Evolutionary conservation across 129 eudicot species (phyloP), one percentile per base, ranked within the genome.

Genomic region (Kitagawia praeruptora): DNA sequence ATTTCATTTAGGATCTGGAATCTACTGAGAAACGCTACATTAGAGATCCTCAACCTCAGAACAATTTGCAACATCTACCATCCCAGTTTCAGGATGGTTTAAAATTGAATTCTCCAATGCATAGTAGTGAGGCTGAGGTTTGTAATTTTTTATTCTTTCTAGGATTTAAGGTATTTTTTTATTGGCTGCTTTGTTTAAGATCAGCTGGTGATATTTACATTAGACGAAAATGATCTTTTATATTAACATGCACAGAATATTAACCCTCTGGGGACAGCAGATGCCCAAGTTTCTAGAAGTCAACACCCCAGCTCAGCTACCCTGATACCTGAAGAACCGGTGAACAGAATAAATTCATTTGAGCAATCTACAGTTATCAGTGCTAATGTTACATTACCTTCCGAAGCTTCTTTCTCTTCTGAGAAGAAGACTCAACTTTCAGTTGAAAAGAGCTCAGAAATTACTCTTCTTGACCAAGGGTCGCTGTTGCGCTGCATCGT

Each of bases 401-500:
- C 89, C 15, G 91, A 87, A 86, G 87, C 80, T 9, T 75, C 46
- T 46, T 79, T 81, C 19, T 28, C 91, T 27, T 28, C 82, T 16
- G 89, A 81, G 78, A 87, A 81, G 80, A 86, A 80, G 48, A 86
- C 75, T 81, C 31, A 56, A 3, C 46, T 21, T 73, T 44, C 75
- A 28, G 85, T 49, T 63, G 89, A 84, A 70, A 86, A 83, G 79
- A 42, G 89, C 18, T 75, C 51, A 74, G 92, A 85, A 51, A 54
- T 75, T 81, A 42, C 81, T 79, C 89, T 96, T 6, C 89, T 96
- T 66, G 99, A 92, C 78, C 95, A 86, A 82, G 91, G 87, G 78
- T 81, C 93, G 56, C 88, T 96, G 79, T 75, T 96, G 87, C 96
- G 96, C 71, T 90, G 93, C 79, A 91, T 92, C 75, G 97, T 86